Conservation (phyloP, 129 eudicot genomes). For the Smallanthus sonchifolius region DNA sequence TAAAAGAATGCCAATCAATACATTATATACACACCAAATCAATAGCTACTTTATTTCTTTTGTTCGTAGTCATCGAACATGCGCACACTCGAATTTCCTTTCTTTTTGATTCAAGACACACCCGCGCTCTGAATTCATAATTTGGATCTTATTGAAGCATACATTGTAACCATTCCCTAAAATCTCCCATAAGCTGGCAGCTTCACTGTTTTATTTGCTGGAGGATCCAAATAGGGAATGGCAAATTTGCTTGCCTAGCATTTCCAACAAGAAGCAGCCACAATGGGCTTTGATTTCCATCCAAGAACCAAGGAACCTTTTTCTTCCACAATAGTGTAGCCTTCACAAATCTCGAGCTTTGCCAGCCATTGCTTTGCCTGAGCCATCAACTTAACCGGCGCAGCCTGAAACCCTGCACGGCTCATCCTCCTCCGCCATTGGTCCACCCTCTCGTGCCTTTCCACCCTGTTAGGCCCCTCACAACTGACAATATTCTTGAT, state of each 20-base stretch:
- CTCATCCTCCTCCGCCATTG: conserved; percentile 63
- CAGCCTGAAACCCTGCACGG: conserved; percentile 55
- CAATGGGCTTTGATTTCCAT: conserved; percentile 53
- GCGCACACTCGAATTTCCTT: not conserved
- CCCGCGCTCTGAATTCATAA: not conserved
- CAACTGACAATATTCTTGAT: conserved; percentile 51
- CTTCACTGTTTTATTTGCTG: conserved; percentile 23
- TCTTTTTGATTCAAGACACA: not conserved
- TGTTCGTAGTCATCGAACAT: not conserved
- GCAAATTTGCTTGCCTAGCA: conserved; percentile 3
- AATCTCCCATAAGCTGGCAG: conserved; percentile 3
- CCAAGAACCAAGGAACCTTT: conserved; percentile 56
- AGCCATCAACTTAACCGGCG: conserved; percentile 29
- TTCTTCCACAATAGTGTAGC: conserved; percentile 48
- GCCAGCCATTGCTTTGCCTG: conserved; percentile 45
- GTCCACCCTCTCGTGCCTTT: conserved; percentile 50
- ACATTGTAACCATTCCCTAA: not conserved
- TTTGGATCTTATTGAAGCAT: conserved; percentile 18
- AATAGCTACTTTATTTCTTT: conserved; percentile 26
- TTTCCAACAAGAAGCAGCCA: conserved; percentile 61
- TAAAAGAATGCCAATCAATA: conserved; percentile 22
- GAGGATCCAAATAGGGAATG: not conserved
- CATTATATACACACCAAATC: conserved; percentile 7
- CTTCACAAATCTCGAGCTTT: conserved; percentile 34
- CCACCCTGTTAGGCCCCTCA: conserved; percentile 50